Evolutionary conservation across 108 stramenopile genomes (phyloP).

Genomic region (Pseudonitzschia pungens): DNA sequence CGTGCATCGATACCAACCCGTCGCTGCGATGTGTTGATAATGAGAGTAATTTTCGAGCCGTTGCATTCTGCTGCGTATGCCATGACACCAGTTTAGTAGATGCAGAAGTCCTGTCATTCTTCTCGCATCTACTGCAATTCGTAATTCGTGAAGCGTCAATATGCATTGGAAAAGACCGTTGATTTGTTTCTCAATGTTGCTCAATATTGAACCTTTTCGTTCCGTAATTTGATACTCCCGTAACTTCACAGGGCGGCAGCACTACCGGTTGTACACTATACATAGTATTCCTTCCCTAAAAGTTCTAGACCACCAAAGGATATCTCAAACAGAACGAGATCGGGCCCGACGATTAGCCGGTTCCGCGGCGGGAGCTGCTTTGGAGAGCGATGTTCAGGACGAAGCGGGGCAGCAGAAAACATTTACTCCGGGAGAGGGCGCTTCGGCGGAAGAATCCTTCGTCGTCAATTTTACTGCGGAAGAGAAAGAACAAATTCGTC

Average conservation of each 20-base stretch:
- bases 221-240: neutral
- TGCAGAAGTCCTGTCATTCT: neutral
- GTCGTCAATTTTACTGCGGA: constrained; percentile 68
- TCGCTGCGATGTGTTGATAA: too few relatives aligned
- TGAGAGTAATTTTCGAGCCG: too few relatives aligned
- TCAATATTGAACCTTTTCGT: neutral
- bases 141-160: too few relatives aligned
- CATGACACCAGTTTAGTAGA: neutral
- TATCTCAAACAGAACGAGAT: constrained; percentile 73
- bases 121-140: too few relatives aligned
- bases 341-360: constrained; percentile 70
- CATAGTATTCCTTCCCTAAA: constrained; percentile 73
- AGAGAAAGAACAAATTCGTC: constrained; percentile 73
- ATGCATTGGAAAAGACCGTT: too few relatives aligned
- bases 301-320: constrained; percentile 68
- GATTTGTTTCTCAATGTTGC: neutral
- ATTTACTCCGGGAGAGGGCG: constrained; percentile 77
- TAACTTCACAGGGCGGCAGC: constrained; percentile 61
- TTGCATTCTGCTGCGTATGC: neutral
- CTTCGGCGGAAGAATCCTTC: constrained; percentile 69
- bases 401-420: constrained; percentile 64
- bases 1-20: too few relatives aligned
- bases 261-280: constrained; percentile 69
- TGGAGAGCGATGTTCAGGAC: constrained; percentile 72
- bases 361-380: constrained; percentile 81